Base-by-base conservation (phyloP, 2,329 filamentous ascomycete species). In the Lasiodiplodia sp. region DNA sequence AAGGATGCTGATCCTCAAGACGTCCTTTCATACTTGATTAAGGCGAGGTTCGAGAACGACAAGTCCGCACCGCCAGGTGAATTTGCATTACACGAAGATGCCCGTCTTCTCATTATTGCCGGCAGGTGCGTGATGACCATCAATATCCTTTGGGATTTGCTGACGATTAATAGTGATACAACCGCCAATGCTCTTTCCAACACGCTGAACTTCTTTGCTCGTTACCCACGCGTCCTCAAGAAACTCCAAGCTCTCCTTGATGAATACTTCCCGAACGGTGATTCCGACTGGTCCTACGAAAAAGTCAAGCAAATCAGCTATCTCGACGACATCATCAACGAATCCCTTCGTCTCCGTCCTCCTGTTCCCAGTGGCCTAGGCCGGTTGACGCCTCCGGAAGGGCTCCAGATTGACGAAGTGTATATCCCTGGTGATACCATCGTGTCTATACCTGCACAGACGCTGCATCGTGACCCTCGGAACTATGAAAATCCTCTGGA, bases 281-380 rank as follows among this genome's bases (percentile, higher is more conserved):
- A 68, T 16, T 18, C 8, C 4, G 66, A 74, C 28, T 80, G 76
- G 76, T 73, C 70, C 12, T 77, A 76, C 65, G 75, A 76, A 11
- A 74, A 74, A 14, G 68, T 71, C 28, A 76, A 73, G 40, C 69
- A 71, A 0, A 69, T 79, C n/a, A 7, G 72, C 1, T 74, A 78
- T 38, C 75, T 83, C 12, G 80, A 82, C 65, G 79, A 75, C 14
- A 72, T 77, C 18, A 82, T 83, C 73, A 78, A 83, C 65, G 82
- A 84, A 69, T 73, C 80, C 0, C 72, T 83, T 1, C 77, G 82
- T 18, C 73, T 83, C 3, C 75, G 81, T 57, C 81, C 82, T 3
- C 75, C 81, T 0, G 77, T 82, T 0, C 79, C 80, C 1, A 75
- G 74, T 6, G 79, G 76, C 0, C 47, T 81, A 25, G 73, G 74